These are phyloP conservation scores for Stevia rebaudiana DNA, from an alignment of 140 eudicot species.

Conservation along the genomic window DNA sequence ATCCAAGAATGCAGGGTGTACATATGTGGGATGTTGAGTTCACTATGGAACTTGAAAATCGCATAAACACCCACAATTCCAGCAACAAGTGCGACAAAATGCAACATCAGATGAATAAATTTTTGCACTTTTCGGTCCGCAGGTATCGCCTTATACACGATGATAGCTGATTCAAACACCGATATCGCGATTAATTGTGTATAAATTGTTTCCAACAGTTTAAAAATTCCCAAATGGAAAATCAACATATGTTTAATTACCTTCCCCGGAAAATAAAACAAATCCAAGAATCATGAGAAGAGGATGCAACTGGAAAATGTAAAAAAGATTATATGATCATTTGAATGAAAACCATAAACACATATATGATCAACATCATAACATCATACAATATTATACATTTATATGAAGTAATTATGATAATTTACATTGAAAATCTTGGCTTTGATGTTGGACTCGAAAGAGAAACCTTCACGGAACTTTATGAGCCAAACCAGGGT, in stretches of 20 bases:
- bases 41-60: slow-evolving; percentile 65
- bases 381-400: not conserved
- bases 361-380: not conserved
- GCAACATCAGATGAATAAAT: slow-evolving; percentile 44
- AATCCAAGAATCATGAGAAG: slow-evolving; percentile 66
- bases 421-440: slow-evolving; percentile 57
- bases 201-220: not conserved
- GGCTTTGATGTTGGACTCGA: slow-evolving; percentile 33
- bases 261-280: slow-evolving; percentile 57
- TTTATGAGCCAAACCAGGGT: slow-evolving; percentile 66
- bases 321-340: not conserved
- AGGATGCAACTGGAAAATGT: slow-evolving; percentile 56
- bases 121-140: slow-evolving; percentile 38
- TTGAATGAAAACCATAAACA: not conserved
- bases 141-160: slow-evolving; percentile 55
- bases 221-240: not conserved
- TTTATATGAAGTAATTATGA: not conserved
- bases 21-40: slow-evolving; percentile 37
- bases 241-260: slow-evolving; percentile 23
- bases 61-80: slow-evolving; percentile 62
- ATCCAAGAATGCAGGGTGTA: slow-evolving; percentile 83
- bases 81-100: slow-evolving; percentile 50
- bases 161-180: slow-evolving; percentile 42
- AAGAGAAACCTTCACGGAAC: slow-evolving; percentile 59
- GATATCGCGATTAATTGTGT: too few species aligned